A percentile compares a stretch with the other conserved stretches of the same genome.
phyloP scores from a whole-genome alignment of 805 yeast species.

The Dipodascus albidus region DNA sequence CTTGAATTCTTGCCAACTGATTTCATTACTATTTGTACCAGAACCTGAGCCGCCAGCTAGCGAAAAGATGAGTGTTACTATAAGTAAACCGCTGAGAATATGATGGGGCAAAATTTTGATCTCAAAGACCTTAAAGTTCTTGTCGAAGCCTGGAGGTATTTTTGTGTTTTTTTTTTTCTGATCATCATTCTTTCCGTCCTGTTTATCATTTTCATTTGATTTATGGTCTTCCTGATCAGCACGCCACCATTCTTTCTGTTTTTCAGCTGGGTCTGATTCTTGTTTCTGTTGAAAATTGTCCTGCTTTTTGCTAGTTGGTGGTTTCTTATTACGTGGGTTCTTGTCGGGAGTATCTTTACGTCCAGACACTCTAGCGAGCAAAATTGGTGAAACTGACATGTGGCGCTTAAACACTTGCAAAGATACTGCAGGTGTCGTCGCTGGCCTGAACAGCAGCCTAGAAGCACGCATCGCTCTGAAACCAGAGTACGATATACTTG shows the following conservation, averaged over 20 bases:
- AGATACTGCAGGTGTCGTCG: not conserved
- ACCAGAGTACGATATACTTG: not conserved
- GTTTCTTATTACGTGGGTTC: not conserved
- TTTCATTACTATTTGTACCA: conserved; percentile 18
- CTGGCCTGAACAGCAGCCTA: not conserved
- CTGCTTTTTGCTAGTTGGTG: not conserved
- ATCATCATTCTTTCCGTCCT: not conserved
- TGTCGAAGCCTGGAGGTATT: conserved; percentile 10
- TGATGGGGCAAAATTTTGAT: conserved; percentile 6
- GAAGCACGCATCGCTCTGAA: not conserved
- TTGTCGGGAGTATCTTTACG: not conserved
- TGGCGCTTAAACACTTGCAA: not conserved
- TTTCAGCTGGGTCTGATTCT: not conserved
- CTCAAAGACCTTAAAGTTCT: conserved; percentile 8
- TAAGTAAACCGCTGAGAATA: not conserved
- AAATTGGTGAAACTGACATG: not conserved
- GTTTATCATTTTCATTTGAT: not conserved
- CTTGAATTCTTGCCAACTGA: conserved; percentile 76
- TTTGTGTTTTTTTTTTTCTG: conserved; percentile 1
- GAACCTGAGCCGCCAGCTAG: not conserved
- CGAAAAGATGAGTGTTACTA: not conserved
- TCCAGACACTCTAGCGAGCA: not conserved
- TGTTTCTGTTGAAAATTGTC: not conserved
- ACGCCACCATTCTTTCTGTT: conserved; percentile 3
- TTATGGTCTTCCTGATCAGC: conserved; percentile 1